Conservation (phyloP, 1,139 yeast species). For the Suhomyces bolitotheri region DNA sequence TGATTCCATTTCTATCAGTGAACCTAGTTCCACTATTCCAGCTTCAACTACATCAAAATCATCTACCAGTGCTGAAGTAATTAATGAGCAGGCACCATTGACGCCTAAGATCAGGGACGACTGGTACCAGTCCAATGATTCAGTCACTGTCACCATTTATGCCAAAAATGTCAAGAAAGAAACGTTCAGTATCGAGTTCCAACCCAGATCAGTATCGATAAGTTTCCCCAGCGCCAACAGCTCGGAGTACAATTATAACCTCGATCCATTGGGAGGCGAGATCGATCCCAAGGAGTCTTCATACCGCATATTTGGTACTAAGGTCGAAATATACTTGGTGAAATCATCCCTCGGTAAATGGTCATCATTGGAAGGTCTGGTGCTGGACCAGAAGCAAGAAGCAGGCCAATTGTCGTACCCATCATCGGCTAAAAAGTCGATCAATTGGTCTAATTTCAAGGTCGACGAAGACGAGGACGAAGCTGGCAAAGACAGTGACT, state of each 20-base stretch:
- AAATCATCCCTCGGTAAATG: conserved; percentile 44
- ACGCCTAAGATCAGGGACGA: conserved; percentile 60
- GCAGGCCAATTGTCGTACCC: conserved; percentile 47
- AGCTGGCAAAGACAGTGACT: conserved; percentile 57
- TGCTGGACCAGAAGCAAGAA: conserved; percentile 11
- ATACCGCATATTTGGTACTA: conserved; percentile 64
- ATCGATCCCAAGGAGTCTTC: conserved; percentile 50
- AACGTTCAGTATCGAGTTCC: conserved; percentile 38
- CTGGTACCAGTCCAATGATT: conserved; percentile 69
- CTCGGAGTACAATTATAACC: conserved; percentile 49
- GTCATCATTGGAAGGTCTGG: conserved; percentile 44
- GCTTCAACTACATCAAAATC: background rate
- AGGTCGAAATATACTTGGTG: conserved; percentile 62
- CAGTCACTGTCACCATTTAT: conserved; percentile 69
- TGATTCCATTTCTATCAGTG: background rate
- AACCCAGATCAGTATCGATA: conserved; percentile 33
- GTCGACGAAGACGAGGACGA: conserved; percentile 51
- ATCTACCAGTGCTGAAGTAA: conserved; percentile 34
- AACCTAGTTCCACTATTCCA: background rate
- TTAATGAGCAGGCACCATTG: conserved; percentile 43
- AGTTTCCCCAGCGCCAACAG: conserved; percentile 49
- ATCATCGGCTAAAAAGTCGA: conserved; percentile 56
- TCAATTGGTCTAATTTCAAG: conserved; percentile 74
- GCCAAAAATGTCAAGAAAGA: conserved; percentile 62
- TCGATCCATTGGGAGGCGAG: conserved; percentile 51